Percentiles rank a stretch among this genome's conserved stretches.
These are phyloP conservation scores for Diaporthe sp. DNA, from an alignment of 2,329 filamentous ascomycete species.

Conservation along the genomic window DNA sequence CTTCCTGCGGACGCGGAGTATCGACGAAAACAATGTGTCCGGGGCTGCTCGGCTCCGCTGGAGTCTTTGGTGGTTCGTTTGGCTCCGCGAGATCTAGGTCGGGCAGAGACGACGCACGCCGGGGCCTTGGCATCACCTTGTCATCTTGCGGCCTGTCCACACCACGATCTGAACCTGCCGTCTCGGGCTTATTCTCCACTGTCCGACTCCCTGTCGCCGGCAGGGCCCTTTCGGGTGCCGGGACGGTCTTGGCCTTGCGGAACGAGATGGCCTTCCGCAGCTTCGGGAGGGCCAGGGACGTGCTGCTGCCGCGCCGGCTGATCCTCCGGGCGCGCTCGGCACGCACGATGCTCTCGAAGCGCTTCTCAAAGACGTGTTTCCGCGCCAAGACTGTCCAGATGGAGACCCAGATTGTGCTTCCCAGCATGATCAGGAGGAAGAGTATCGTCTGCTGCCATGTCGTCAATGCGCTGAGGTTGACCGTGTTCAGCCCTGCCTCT, in stretches of 20 bases:
- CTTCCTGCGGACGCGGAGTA: conserved; percentile 17
- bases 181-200: not conserved
- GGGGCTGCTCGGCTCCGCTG: not conserved
- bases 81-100: not conserved
- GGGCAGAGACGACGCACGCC: conserved; percentile 25
- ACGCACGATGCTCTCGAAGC: conserved; percentile 67
- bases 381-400: conserved; percentile 73
- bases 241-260: conserved; percentile 31
- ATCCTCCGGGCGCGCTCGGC: conserved; percentile 45
- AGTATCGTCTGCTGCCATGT: conserved; percentile 77
- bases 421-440: conserved; percentile 74
- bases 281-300: not conserved
- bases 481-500: conserved; percentile 75
- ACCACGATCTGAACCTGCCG: not conserved
- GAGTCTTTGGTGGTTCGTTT: not conserved
- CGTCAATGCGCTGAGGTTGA: conserved; percentile 73
- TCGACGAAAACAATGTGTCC: not conserved
- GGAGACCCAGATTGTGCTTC: conserved; percentile 76
- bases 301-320: conserved; percentile 40
- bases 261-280: conserved; percentile 16
- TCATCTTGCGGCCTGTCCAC: not conserved
- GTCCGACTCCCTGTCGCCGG: conserved; percentile 17
- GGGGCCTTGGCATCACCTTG: not conserved
- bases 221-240: not conserved
- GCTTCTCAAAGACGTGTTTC: conserved; percentile 71